These are phyloP conservation scores for Cutaneotrichosporon sp. DNA, from an alignment of 1,284 basidiomycete species.

Conservation along the genomic window DNA sequence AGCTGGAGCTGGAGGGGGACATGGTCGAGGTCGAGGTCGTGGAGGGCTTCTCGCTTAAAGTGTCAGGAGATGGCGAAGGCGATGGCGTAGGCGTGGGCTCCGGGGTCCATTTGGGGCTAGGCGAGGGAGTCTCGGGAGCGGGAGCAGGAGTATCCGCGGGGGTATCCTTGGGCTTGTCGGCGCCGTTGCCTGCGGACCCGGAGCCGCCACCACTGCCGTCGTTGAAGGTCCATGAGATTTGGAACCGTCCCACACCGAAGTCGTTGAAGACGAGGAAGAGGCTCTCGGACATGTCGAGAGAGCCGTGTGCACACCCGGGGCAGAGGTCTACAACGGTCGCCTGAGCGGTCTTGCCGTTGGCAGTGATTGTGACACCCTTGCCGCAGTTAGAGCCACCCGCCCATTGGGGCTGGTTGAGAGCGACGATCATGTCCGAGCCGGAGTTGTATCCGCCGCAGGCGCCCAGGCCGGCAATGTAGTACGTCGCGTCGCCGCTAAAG, in stretches of 20 bases:
- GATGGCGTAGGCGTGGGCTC: slow-evolving; percentile 33
- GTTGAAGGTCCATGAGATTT: slow-evolving; percentile 58
- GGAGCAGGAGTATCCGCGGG: slow-evolving; percentile 7
- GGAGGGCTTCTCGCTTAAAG: no score
- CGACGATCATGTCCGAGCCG: slow-evolving; percentile 43
- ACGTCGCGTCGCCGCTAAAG: slow-evolving; percentile 22
- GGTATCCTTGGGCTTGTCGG: neutral
- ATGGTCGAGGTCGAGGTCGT: slow-evolving; percentile 26
- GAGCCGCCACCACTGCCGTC: slow-evolving; percentile 31
- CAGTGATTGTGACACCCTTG: slow-evolving; percentile 60
- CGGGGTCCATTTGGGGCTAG: no score
- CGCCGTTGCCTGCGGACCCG: neutral
- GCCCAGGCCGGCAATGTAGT: slow-evolving; percentile 24
- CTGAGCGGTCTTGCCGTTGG: slow-evolving; percentile 56
- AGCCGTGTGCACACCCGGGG: slow-evolving; percentile 52
- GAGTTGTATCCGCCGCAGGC: slow-evolving; percentile 21
- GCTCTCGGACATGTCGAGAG: slow-evolving; percentile 69
- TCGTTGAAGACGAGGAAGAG: slow-evolving; percentile 59
- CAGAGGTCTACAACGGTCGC: slow-evolving; percentile 64
- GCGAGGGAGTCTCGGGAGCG: slow-evolving; percentile 20
- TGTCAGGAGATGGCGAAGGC: no score
- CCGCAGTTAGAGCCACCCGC: slow-evolving; percentile 59
- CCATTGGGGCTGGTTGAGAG: slow-evolving; percentile 43
- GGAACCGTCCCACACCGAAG: slow-evolving; percentile 54
- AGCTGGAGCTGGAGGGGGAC: slow-evolving; percentile 34